Evolutionary conservation across 805 yeast species (phyloP), one percentile per base, ranked within the genome.

Genomic region (Kodamaea kakaduensis): DNA sequence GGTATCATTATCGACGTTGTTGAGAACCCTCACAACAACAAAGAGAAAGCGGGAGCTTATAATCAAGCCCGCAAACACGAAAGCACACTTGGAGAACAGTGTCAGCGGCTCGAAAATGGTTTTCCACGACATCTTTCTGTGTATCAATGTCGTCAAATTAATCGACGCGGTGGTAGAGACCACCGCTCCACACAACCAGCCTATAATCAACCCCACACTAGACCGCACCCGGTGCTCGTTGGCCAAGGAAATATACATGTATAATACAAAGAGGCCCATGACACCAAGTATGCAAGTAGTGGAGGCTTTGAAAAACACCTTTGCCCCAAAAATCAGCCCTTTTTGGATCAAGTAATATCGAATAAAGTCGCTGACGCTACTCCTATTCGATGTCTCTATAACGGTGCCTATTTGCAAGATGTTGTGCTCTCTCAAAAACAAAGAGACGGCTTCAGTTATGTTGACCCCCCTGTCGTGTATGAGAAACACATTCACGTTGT

Each of bases 151-250:
- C n/a, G 56, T 36, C 5, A 62, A 18, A 21, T 48, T 55, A 12
- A 56, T 34, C 0, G 69, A 44, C 1, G 66, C 63, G 5, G 58
- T 42, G 6, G 51, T 28, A 4, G 62, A 47, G 1, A 63, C 34
- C 6, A 51, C 13, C 0, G 51, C 51, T 17, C 54, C 56, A 4
- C 50, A 46, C 4, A 56, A 25, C 71, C 71, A 66, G 3, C 67
- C 70, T 15, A 54, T 27, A 8, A 66, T 19, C 14, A 66, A 45
- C 0, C 71, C 71, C 7, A 59, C 26, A 34, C 46, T 57, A 3
- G 67, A 61, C 18, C 65, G 44, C 9, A 66, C 50, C 31, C 56
- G 58, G 36, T 59, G 64, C 26, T 50, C 50, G 33, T 65, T 65
- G 25, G 63, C 50, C 9, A 64, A 44, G 9, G 63, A 45, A 17